Evolutionary conservation across 768 basidiomycete species (phyloP), one percentile per base, ranked within the genome.

Genomic region (Tricholoma matsutake): DNA sequence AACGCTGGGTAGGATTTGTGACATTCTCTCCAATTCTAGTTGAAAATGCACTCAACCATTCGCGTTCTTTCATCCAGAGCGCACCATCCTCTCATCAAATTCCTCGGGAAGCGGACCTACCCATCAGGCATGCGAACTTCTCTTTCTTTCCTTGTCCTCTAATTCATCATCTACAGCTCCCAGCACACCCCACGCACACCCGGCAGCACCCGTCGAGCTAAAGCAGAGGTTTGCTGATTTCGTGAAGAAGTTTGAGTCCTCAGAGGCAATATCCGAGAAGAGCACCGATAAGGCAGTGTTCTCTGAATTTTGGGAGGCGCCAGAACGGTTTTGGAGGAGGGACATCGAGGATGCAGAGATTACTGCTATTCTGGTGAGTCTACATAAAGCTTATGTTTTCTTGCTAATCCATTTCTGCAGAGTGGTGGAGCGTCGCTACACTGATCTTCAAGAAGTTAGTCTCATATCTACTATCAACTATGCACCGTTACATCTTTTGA

Each of bases 271-370:
- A 7, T 64, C 72, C 10, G 35, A 56, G 8, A 47, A 56, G n/a
- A 62, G 31, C 32, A 52, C 59, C 31, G 64, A 49, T 18, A 59
- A 49, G 18, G 49, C 49, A 9, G 54, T 66, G 37, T 72, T 80
- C 75, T 65, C 68, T 47, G 66, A 84, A 43, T 88, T 83, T 69
- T 91, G 90, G 90, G 82, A 90, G 55, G 86, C 85, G 3, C 89
- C 90, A 0, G 67, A 78, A 8, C 77, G 80, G 53, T 78, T 84
- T 63, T 88, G 85, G 86, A 78, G 72, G 56, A 79, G 78, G 52
- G 70, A 81, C 32, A 66, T 90, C 11, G 78, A 81, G 28, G 78
- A 87, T 16, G 66, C 63, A 2, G 89, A 91, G 73, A 86, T 91
- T 58, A 83, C 88, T 11, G 84, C 87, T 14, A 77, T 91, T 60